These are phyloP conservation scores for Penicillium expansum DNA, from an alignment of 2,329 filamentous ascomycete species.

Conservation along the genomic window DNA sequence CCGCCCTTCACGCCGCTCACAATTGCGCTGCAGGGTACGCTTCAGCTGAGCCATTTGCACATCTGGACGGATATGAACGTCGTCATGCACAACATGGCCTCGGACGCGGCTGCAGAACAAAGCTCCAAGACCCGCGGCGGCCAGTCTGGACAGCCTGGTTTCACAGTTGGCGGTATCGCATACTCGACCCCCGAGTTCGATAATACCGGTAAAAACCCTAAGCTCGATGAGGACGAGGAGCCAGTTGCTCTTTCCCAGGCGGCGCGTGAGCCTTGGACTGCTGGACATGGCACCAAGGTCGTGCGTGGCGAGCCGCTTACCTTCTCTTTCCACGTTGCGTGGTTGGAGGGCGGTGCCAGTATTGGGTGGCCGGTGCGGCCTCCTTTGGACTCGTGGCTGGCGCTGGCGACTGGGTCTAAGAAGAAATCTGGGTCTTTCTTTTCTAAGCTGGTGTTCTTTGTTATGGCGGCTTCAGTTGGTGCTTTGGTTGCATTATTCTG, in stretches of 20 bases:
- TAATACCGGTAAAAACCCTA: slow-evolving; percentile 35
- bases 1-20: slow-evolving; percentile 68
- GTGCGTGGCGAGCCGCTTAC: slow-evolving; percentile 85
- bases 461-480: slow-evolving; percentile 37
- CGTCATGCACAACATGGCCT: slow-evolving; percentile 62
- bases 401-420: slow-evolving; percentile 5
- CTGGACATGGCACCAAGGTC: slow-evolving; percentile 58
- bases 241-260: slow-evolving; percentile 43
- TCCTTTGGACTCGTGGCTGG: slow-evolving; percentile 18
- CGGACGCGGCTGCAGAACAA: slow-evolving; percentile 25
- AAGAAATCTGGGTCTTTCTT: slow-evolving; percentile 23
- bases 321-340: slow-evolving; percentile 75
- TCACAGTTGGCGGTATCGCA: slow-evolving; percentile 80
- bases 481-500: slow-evolving; percentile 38
- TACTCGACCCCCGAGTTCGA: slow-evolving; percentile 76
- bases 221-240: slow-evolving; percentile 36
- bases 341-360: slow-evolving; percentile 53
- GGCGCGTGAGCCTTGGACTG: slow-evolving; percentile 48
- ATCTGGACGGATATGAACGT: slow-evolving; percentile 88
- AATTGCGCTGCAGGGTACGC: slow-evolving; percentile 82
- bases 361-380: slow-evolving; percentile 34
- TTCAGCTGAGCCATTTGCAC: slow-evolving; percentile 87
- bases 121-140: slow-evolving; percentile 56
- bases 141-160: slow-evolving; percentile 55
- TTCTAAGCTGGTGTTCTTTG: slow-evolving; percentile 35